A percentile compares a stretch with the other conserved stretches of the same genome.
Evolutionary conservation across 768 basidiomycete species (phyloP).

Genomic region (Clitopilus hobsonii): DNA sequence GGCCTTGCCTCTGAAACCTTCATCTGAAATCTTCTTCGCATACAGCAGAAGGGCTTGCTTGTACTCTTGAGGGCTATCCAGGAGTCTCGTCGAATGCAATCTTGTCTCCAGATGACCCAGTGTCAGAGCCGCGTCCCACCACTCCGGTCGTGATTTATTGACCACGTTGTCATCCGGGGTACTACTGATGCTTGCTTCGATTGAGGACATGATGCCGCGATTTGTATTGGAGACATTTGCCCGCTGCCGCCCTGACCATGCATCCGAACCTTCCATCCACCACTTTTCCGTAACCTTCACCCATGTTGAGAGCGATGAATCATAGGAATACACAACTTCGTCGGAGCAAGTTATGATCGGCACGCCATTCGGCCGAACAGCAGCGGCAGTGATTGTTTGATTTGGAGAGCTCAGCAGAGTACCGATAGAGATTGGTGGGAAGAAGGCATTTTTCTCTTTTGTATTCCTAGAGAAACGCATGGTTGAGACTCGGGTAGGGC

Average conservation of each 20-base stretch:
- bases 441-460: constrained; percentile 58
- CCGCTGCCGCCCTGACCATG: constrained; percentile 73
- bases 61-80: constrained; percentile 86
- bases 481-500: constrained; percentile 3
- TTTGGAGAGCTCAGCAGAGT: constrained; percentile 60
- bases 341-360: constrained; percentile 75
- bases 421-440: constrained; percentile 59
- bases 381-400: constrained; percentile 55
- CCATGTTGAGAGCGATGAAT: constrained; percentile 62
- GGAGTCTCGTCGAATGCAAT: constrained; percentile 63
- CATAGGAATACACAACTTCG: constrained; percentile 79
- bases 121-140: constrained; percentile 82
- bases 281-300: constrained; percentile 74
- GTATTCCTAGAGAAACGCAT: constrained; percentile 54
- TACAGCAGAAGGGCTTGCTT: constrained; percentile 71
- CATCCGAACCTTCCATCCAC: constrained; percentile 82
- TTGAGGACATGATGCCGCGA: constrained; percentile 50
- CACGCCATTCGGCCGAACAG: constrained; percentile 73
- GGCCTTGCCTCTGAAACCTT: constrained; percentile 82
- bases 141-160: constrained; percentile 54
- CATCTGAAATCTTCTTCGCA: constrained; percentile 82
- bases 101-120: constrained; percentile 87
- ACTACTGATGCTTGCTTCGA: constrained; percentile 43
- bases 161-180: constrained; percentile 29
- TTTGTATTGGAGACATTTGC: constrained; percentile 30